These are phyloP conservation scores for Leptographium wingfieldii DNA, from an alignment of 2,329 filamentous ascomycete genomes.

Conservation along the genomic window DNA sequence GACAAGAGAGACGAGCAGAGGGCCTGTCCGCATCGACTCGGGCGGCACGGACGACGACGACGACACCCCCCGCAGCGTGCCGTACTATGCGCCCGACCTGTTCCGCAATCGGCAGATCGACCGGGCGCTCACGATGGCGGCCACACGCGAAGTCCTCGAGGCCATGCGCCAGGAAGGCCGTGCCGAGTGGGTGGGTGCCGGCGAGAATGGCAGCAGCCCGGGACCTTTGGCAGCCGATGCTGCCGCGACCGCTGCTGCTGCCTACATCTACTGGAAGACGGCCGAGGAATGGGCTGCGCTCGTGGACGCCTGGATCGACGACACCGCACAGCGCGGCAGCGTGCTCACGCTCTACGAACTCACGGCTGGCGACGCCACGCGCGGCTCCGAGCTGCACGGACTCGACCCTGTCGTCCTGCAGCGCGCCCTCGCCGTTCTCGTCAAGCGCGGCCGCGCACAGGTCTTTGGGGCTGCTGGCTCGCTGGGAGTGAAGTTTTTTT, in stretches of 20 bases:
- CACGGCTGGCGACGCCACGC: constrained; percentile 69
- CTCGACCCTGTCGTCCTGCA: constrained; percentile 74
- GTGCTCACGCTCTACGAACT: constrained; percentile 92
- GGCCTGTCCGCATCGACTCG: neutral
- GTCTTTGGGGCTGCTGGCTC: constrained; percentile 84
- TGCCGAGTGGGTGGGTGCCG: constrained; percentile 49
- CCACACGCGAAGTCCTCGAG: constrained; percentile 45
- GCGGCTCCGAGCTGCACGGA: constrained; percentile 67
- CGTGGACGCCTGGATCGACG: constrained; percentile 71
- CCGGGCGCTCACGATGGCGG: constrained; percentile 35
- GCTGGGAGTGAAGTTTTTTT: constrained; percentile 95
- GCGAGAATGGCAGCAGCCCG: constrained; percentile 16
- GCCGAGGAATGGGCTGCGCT: constrained; percentile 81
- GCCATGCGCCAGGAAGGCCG: constrained; percentile 46
- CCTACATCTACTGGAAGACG: constrained; percentile 73
- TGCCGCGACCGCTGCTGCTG: constrained; percentile 14
- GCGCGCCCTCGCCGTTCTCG: constrained; percentile 66
- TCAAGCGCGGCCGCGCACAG: constrained; percentile 84
- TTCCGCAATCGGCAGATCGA: constrained; percentile 46
- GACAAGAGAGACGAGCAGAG: constrained; percentile 12
- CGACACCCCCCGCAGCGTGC: neutral
- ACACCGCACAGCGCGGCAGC: constrained; percentile 74
- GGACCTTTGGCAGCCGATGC: neutral
- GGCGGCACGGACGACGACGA: constrained; percentile 12
- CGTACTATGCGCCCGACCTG: constrained; percentile 23